Conservation (phyloP, 179 eudicot genomes). For the Nepenthes alata region DNA sequence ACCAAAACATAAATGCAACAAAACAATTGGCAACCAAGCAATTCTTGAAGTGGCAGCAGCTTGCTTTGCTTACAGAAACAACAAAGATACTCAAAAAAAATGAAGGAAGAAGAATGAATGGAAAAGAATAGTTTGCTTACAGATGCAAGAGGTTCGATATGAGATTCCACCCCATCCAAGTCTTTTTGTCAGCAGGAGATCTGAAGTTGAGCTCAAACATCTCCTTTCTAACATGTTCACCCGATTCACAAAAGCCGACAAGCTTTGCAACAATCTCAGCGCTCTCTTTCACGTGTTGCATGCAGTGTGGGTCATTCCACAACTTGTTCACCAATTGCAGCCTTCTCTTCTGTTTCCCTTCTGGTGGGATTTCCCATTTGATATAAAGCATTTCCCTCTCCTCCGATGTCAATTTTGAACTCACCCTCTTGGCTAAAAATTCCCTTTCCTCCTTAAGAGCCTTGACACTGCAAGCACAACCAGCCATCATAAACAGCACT, state of each 20-base stretch:
- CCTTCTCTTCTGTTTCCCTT: constrained; percentile 72
- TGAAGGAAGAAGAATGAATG: no score
- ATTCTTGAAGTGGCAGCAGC: no score
- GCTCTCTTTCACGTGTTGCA: constrained; percentile 81
- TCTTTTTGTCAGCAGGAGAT: constrained; percentile 61
- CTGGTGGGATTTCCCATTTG: constrained; percentile 89
- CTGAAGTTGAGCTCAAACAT: constrained; percentile 87
- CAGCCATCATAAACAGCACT: no score
- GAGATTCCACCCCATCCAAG: constrained; percentile 96
- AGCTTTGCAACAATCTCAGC: constrained; percentile 90
- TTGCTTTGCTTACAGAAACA: no score
- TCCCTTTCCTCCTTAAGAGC: constrained; percentile 93
- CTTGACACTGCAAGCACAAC: constrained; percentile 45
- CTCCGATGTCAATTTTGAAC: constrained; percentile 56
- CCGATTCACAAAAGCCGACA: constrained; percentile 81
- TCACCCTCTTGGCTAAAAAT: constrained; percentile 81
- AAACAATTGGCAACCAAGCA: no score
- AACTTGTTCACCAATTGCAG: constrained; percentile 76
- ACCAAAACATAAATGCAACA: no score
- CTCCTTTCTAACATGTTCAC: constrained; percentile 64
- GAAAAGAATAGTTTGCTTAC: constrained; percentile 13
- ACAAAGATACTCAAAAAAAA: no score
- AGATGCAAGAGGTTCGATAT: constrained; percentile 78
- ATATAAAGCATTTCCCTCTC: constrained; percentile 73
- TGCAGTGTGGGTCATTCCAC: constrained; percentile 87